Conservation (phyloP, 208 protist genomes). For the Acanthamoeba divionensis region DNA sequence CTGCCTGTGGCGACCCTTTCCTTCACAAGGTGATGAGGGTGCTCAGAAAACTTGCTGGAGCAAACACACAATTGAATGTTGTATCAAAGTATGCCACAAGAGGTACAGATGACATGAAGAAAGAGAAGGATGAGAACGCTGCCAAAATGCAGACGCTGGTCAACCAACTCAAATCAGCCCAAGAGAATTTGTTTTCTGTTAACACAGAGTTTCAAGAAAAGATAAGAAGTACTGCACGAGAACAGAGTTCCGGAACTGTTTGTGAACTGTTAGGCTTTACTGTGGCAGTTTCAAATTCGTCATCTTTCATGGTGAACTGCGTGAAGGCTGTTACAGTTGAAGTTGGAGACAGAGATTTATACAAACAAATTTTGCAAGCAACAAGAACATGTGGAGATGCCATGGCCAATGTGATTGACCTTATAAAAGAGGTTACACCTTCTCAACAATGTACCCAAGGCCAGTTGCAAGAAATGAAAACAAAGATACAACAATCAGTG, state of each 20-base stretch:
- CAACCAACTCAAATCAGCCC: slow-evolving; percentile 27
- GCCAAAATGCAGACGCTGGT: neutral
- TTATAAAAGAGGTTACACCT: neutral
- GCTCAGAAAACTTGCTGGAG: slow-evolving; percentile 21
- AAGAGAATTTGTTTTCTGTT: slow-evolving; percentile 25
- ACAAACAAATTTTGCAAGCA: slow-evolving; percentile 27
- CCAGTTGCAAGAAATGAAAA: slow-evolving; percentile 7
- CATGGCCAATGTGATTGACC: neutral
- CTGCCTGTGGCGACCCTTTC: neutral
- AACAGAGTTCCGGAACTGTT: neutral
- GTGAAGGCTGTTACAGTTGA: slow-evolving; percentile 38
- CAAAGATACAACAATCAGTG: neutral
- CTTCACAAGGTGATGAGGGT: slow-evolving; percentile 13
- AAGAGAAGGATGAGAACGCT: slow-evolving; percentile 18
- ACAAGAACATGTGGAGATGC: slow-evolving; percentile 4
- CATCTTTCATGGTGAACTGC: slow-evolving; percentile 45
- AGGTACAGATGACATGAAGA: neutral
- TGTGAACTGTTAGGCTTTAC: neutral
- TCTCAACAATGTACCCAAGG: neutral
- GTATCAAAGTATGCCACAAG: slow-evolving; percentile 35
- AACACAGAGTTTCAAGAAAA: slow-evolving; percentile 31
- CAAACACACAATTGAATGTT: slow-evolving; percentile 40
- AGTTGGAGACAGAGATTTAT: neutral
- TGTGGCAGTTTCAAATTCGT: neutral
- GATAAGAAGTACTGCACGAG: neutral